Conservation (phyloP, 2,329 filamentous ascomycete species). For the Aureobasidium vineae region DNA sequence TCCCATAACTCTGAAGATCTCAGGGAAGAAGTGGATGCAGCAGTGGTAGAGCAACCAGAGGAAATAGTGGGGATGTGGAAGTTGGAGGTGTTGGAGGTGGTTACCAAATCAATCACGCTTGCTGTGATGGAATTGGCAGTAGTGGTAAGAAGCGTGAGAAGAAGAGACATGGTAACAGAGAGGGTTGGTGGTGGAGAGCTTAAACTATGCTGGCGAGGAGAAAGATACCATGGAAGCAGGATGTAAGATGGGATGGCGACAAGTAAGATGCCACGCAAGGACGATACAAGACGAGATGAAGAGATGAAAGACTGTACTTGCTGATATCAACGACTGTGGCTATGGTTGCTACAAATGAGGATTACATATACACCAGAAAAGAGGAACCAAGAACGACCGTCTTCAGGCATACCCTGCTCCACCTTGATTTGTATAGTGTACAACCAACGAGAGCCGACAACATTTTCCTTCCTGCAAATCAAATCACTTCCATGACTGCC, state of each 20-base stretch:
- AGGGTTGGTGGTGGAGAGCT: constrained; percentile 24
- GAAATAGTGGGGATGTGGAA: neutral
- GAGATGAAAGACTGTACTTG: neutral
- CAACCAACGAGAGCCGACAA: too few species aligned
- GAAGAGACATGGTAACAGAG: neutral
- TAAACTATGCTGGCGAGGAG: neutral
- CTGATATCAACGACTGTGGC: neutral
- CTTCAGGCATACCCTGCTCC: neutral
- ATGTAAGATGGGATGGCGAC: neutral
- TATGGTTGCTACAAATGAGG: neutral
- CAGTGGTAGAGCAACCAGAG: neutral
- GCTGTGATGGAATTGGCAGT: neutral
- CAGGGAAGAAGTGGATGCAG: neutral
- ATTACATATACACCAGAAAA: neutral
- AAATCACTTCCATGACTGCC: neutral
- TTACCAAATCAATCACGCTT: neutral
- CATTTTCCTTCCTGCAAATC: neutral
- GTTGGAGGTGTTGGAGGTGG: neutral
- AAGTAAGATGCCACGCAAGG: neutral
- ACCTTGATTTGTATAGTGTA: too few species aligned
- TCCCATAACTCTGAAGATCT: neutral
- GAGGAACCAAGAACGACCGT: neutral
- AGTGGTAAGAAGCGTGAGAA: neutral
- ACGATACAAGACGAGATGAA: neutral
- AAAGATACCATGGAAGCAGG: neutral